These are phyloP conservation scores for Lyophyllum atratum DNA, from an alignment of 768 basidiomycete species.

Conservation along the genomic window DNA sequence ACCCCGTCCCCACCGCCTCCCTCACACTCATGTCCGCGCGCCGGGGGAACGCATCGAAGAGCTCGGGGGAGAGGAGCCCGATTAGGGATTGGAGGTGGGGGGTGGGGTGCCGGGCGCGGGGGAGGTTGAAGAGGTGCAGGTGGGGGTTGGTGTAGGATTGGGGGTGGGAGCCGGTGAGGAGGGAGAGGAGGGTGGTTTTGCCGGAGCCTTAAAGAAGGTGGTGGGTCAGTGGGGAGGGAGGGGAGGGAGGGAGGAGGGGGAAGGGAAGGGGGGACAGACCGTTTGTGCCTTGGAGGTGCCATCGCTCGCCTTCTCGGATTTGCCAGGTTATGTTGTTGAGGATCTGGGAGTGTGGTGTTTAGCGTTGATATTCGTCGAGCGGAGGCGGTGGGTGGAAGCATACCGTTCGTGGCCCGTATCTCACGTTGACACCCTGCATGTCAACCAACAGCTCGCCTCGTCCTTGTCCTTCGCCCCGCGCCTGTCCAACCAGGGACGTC, in stretches of 20 bases:
- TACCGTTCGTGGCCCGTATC: conserved; percentile 69
- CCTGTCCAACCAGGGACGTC: no score
- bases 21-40: conserved; percentile 66
- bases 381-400: conserved; percentile 1
- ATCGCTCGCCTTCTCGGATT: conserved; percentile 78
- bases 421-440: conserved; percentile 66
- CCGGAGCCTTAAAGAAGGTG: conserved; percentile 67
- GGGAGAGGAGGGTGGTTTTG: conserved; percentile 89
- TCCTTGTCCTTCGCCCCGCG: no score
- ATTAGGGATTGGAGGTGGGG: conserved; percentile 64
- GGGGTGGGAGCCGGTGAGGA: conserved; percentile 93
- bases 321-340: conserved; percentile 81
- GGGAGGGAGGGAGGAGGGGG: not conserved
- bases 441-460: conserved; percentile 45
- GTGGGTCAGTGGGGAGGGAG: not conserved
- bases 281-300: conserved; percentile 90
- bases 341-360: conserved; percentile 46
- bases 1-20: conserved; percentile 87
- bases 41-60: conserved; percentile 88
- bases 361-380: not conserved
- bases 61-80: conserved; percentile 86
- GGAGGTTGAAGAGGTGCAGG: conserved; percentile 43
- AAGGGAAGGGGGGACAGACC: conserved; percentile 45
- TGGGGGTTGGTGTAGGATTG: conserved; percentile 80
- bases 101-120: conserved; percentile 67